Percentiles rank a stretch among this genome's conserved stretches.
Evolutionary conservation across 2,329 filamentous ascomycete species (phyloP).

Genomic region (Triangularia setosa): DNA sequence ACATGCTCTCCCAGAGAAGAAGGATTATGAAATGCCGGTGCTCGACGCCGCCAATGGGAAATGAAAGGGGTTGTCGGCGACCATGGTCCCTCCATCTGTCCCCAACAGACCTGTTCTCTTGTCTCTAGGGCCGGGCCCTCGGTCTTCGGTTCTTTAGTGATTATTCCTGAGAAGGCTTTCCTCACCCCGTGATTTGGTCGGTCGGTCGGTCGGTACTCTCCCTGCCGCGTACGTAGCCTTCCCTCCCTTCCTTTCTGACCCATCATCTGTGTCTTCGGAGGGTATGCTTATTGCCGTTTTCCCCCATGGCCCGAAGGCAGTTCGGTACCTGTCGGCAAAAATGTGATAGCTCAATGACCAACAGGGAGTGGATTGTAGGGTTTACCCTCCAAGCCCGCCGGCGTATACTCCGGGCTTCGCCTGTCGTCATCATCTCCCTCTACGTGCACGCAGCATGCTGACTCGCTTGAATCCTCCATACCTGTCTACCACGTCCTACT

Average conservation of each 20-base stretch:
- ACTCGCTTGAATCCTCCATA: not conserved
- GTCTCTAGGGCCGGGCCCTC: not conserved
- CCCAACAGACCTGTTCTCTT: not conserved
- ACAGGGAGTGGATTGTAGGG: not conserved
- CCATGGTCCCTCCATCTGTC: not conserved
- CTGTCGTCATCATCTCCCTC: no score
- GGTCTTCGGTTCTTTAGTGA: not conserved
- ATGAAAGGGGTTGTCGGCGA: not conserved
- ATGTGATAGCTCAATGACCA: not conserved
- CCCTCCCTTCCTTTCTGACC: not conserved
- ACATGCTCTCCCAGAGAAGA: not conserved
- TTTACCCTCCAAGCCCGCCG: not conserved
- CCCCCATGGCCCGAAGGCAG: not conserved
- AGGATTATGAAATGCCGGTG: not conserved
- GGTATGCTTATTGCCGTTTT: not conserved
- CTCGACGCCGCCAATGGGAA: not conserved
- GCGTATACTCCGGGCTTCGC: not conserved
- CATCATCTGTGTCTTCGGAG: not conserved
- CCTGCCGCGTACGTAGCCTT: not conserved
- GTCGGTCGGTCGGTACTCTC: not conserved
- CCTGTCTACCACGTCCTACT: not conserved
- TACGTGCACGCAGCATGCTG: not conserved
- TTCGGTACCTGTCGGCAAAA: not conserved
- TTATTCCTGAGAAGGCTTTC: not conserved
- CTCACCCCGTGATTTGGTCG: not conserved